Percentiles rank a stretch among this genome's conserved stretches.
Evolutionary conservation across 1,139 yeast species (phyloP).

Genomic region (Magnusiomyces fungicola): DNA sequence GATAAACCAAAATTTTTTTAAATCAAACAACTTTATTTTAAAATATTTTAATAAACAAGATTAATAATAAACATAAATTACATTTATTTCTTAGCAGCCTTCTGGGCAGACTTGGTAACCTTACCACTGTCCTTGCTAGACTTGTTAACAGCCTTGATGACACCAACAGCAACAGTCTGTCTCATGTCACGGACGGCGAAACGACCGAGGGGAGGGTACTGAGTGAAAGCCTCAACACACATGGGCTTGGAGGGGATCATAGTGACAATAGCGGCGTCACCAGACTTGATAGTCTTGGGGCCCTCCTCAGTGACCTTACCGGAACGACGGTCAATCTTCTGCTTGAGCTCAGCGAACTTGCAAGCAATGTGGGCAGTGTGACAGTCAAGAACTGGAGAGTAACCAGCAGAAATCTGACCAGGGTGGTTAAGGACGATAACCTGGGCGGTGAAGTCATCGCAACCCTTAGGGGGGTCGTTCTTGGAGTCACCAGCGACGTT

Average conservation of each 20-base stretch:
- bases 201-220: slow-evolving; percentile 98
- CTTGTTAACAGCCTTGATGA: slow-evolving; percentile 97
- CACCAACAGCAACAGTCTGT: slow-evolving; percentile 99
- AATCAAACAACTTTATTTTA: neutral
- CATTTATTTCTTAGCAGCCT: slow-evolving; percentile 94
- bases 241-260: slow-evolving; percentile 92
- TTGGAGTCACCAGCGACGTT: slow-evolving; percentile 94
- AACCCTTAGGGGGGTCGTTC: slow-evolving; percentile 86
- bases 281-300: slow-evolving; percentile 86
- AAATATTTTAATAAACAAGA: no score
- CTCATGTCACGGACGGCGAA: slow-evolving; percentile 99
- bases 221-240: slow-evolving; percentile 96
- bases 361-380: slow-evolving; percentile 96
- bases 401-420: slow-evolving; percentile 89
- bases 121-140: slow-evolving; percentile 82
- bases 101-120: slow-evolving; percentile 99
- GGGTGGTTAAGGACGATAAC: slow-evolving; percentile 89
- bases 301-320: slow-evolving; percentile 78
- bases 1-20: neutral
- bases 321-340: slow-evolving; percentile 91
- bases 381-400: slow-evolving; percentile 91
- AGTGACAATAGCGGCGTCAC: slow-evolving; percentile 91
- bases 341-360: slow-evolving; percentile 74
- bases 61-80: slow-evolving; percentile 6
- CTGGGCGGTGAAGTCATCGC: slow-evolving; percentile 82